A percentile compares a stretch with the other conserved stretches of the same genome.
phyloP scores from a whole-genome alignment of 2,329 filamentous ascomycete species.

The Fusarium newnesense region DNA sequence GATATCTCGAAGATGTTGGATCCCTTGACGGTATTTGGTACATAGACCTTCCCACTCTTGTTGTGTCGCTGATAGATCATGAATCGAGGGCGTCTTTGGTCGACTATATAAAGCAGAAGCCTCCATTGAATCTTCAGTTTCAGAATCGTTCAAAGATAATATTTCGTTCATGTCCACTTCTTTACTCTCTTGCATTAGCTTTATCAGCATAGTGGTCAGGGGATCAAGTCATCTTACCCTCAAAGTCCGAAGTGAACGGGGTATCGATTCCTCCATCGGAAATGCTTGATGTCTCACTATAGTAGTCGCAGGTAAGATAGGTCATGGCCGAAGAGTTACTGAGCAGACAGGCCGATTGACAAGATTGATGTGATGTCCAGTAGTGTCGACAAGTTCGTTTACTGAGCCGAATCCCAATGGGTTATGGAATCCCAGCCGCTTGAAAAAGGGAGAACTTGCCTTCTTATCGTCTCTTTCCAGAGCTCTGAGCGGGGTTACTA shows the following conservation, averaged over 20 bases:
- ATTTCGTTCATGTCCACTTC: neutral
- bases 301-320: neutral
- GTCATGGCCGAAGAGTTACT: neutral
- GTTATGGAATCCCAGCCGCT: neutral
- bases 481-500: neutral
- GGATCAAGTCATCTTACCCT: neutral
- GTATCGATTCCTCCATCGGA: neutral
- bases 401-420: neutral
- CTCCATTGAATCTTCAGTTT: neutral
- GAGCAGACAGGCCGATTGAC: rapidly evolving
- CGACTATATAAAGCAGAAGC: neutral
- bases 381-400: neutral
- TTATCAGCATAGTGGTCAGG: too few relatives aligned
- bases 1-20: neutral
- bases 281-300: neutral
- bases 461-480: neutral
- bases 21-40: neutral
- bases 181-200: neutral
- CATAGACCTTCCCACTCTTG: neutral
- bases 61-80: too few relatives aligned
- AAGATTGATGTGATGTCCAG: neutral
- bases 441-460: rapidly evolving
- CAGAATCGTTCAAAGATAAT: neutral
- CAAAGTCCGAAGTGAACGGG: neutral
- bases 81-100: neutral